Evolutionary conservation across 306 rosid species (phyloP).

Genomic region (Datisca glomerata): DNA sequence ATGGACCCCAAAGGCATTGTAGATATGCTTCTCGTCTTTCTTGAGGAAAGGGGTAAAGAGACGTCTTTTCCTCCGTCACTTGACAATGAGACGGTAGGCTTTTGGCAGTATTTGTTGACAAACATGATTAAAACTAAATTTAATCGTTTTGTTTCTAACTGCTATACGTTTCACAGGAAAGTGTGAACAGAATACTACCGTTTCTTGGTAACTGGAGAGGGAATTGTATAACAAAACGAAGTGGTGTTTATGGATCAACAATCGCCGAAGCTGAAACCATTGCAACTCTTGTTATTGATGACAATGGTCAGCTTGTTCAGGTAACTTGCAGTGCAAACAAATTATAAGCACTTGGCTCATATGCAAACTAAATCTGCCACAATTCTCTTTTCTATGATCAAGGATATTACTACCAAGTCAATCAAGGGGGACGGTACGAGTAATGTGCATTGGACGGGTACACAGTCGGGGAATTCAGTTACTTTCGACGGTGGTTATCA

Average conservation of each 20-base stretch:
- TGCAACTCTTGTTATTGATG: conserved; percentile 52
- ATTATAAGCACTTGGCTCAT: background rate
- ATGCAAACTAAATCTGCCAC: background rate
- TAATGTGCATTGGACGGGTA: conserved; percentile 78
- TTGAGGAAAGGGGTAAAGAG: conserved; percentile 68
- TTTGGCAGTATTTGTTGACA: conserved; percentile 4
- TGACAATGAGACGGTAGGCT: conserved; percentile 29
- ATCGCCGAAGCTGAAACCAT: conserved; percentile 57
- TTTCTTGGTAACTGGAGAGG: conserved; percentile 96
- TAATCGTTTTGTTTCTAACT: background rate
- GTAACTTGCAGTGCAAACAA: conserved; percentile 17
- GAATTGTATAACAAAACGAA: conserved; percentile 67
- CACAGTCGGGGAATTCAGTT: conserved; percentile 42
- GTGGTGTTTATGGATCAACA: conserved; percentile 95
- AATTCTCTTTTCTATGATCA: background rate
- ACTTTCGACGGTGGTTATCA: conserved; percentile 72
- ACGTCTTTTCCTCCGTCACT: conserved; percentile 32
- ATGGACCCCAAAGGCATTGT: conserved; percentile 80
- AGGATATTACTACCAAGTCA: conserved; percentile 68
- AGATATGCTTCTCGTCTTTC: conserved; percentile 76
- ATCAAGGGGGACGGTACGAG: conserved; percentile 36
- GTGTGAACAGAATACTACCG: conserved; percentile 41
- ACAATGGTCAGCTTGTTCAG: conserved; percentile 65
- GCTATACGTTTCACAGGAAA: conserved; percentile 19
- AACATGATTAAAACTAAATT: background rate